phyloP scores from a whole-genome alignment of 257 asterid genomes.

The Nicotiana tomentosiformis region DNA sequence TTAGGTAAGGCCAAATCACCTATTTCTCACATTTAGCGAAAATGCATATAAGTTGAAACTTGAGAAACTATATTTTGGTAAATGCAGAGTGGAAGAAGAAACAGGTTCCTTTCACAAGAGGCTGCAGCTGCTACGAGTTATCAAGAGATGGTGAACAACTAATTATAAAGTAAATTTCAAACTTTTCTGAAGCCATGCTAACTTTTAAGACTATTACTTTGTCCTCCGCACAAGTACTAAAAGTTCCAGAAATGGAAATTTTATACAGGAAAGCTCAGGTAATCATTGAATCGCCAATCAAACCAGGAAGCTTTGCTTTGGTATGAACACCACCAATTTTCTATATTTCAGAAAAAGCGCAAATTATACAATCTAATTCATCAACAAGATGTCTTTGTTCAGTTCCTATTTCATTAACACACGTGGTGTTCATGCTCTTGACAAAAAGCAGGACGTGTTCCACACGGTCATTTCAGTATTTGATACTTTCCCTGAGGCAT shows the following conservation, averaged over 20 bases:
- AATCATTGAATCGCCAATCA: conserved; percentile 61
- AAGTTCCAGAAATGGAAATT: background rate
- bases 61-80: background rate
- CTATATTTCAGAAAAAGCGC: background rate
- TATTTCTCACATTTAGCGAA: background rate
- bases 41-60: background rate
- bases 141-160: conserved; percentile 37
- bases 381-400: background rate
- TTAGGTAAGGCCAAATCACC: conserved; percentile 34
- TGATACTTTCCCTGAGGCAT: conserved; percentile 65
- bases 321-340: conserved; percentile 17
- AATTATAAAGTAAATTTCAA: conserved; percentile 44
- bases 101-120: conserved; percentile 70
- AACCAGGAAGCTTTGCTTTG: conserved; percentile 59
- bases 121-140: conserved; percentile 60
- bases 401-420: background rate
- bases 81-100: conserved; percentile 68
- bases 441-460: conserved; percentile 41
- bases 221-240: background rate
- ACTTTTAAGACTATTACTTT: background rate
- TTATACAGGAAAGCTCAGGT: conserved; percentile 61
- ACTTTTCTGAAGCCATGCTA: background rate
- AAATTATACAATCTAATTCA: background rate
- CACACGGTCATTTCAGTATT: conserved; percentile 43
- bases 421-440: background rate